These are phyloP conservation scores for Colletotrichum sp. DNA, from an alignment of 2,329 filamentous ascomycete genomes.

Conservation along the genomic window DNA sequence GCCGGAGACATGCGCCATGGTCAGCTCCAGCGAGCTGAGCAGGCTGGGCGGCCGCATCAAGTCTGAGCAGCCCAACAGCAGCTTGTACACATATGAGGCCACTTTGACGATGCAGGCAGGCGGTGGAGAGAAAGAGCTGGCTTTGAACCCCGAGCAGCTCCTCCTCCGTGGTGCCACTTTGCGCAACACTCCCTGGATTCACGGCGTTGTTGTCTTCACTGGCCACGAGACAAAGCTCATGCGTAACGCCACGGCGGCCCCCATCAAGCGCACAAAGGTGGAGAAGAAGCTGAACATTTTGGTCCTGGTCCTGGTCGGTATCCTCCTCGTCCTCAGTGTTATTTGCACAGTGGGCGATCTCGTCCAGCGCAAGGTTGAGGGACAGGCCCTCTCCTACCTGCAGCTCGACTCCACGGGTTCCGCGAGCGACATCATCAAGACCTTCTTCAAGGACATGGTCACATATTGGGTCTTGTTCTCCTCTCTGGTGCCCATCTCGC, in stretches of 20 bases:
- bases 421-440: constrained; percentile 62
- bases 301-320: constrained; percentile 86
- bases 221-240: constrained; percentile 99
- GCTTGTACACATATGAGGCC: constrained; percentile 96
- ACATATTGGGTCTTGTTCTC: constrained; percentile 99
- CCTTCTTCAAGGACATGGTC: constrained; percentile 92
- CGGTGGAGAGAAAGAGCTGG: constrained; percentile 89
- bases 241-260: constrained; percentile 95
- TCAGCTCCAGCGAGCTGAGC: constrained; percentile 85
- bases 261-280: constrained; percentile 96
- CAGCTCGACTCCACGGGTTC: constrained; percentile 65
- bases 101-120: constrained; percentile 90
- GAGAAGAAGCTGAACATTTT: constrained; percentile 93
- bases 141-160: constrained; percentile 90
- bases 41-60: constrained; percentile 84
- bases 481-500: constrained; percentile 92
- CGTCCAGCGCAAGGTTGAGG: constrained; percentile 71
- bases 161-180: constrained; percentile 91
- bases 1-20: constrained; percentile 86
- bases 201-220: constrained; percentile 95
- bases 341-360: constrained; percentile 92
- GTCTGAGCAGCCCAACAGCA: constrained; percentile 98
- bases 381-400: constrained; percentile 73
- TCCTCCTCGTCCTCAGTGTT: constrained; percentile 83
- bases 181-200: constrained; percentile 95